These are phyloP conservation scores for Oryza australiensis DNA, from an alignment of 176 grass and related monocot species.

Conservation along the genomic window DNA sequence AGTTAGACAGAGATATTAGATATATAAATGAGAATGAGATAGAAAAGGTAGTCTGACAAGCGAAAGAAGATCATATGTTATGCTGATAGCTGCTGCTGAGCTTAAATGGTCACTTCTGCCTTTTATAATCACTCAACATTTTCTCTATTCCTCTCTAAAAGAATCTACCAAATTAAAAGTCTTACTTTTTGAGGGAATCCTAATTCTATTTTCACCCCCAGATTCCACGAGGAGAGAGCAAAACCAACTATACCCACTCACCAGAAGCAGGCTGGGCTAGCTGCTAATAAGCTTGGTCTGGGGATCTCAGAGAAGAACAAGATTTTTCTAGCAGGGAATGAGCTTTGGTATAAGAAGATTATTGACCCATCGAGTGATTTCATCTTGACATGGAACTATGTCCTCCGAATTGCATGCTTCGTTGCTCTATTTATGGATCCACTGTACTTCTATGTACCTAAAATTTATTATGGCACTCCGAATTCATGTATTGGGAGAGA, in stretches of 20 bases:
- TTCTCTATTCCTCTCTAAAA: neutral
- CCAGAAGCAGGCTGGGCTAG: conserved; percentile 36
- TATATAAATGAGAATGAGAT: neutral
- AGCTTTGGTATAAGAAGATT: conserved; percentile 55
- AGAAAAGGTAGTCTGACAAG: neutral
- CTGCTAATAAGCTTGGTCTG: conserved; percentile 33
- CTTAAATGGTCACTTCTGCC: too few species aligned
- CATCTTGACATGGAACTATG: conserved; percentile 68
- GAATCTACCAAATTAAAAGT: neutral
- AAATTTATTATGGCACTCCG: conserved; percentile 13
- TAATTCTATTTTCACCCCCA: conserved; percentile 33
- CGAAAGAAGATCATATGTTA: neutral
- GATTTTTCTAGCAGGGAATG: conserved; percentile 43
- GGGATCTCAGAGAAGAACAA: conserved; percentile 47
- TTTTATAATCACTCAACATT: neutral
- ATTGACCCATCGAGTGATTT: conserved; percentile 74
- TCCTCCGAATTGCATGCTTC: conserved; percentile 75
- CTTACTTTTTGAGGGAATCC: neutral
- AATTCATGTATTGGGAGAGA: conserved; percentile 59
- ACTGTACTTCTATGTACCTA: conserved; percentile 86
- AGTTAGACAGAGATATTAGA: neutral
- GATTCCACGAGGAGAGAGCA: conserved; percentile 78
- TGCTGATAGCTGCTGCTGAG: neutral
- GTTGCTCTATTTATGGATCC: conserved; percentile 83
- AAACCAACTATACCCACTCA: conserved; percentile 65